Evolutionary conservation across 441 rosid species (phyloP).

Genomic region (Corymbia calophylla): DNA sequence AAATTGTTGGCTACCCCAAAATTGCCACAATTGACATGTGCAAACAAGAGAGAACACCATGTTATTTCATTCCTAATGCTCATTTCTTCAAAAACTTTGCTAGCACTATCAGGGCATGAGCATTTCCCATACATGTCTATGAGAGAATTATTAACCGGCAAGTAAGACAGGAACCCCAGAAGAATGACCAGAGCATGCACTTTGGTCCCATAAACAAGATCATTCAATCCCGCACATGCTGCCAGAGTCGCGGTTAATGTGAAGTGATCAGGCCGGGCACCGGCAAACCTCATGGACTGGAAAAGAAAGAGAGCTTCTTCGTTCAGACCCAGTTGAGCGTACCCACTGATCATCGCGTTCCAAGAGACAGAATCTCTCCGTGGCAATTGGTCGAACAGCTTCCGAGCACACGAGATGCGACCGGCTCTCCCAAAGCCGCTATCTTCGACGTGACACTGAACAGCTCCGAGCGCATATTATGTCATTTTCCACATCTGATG

Average conservation of each 20-base stretch:
- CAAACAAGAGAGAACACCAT: conserved; percentile 84
- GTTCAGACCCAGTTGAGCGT: conserved; percentile 49
- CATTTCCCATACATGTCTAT: conserved; percentile 84
- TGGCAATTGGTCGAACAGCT: conserved; percentile 64
- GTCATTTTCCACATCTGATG: neutral
- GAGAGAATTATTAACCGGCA: conserved; percentile 57
- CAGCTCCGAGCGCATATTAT: conserved; percentile 25
- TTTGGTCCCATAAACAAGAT: conserved; percentile 33
- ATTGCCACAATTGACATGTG: conserved; percentile 35
- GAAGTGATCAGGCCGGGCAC: conserved; percentile 39
- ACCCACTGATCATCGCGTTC: conserved; percentile 66
- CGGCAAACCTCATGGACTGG: conserved; percentile 27
- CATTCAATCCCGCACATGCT: conserved; percentile 34
- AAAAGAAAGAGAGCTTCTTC: conserved; percentile 43
- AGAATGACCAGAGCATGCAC: conserved; percentile 38
- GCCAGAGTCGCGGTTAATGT: conserved; percentile 54
- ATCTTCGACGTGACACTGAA: conserved; percentile 45
- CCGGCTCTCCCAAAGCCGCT: conserved; percentile 28
- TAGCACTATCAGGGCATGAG: conserved; percentile 31
- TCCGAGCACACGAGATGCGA: conserved; percentile 35
- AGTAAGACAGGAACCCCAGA: conserved; percentile 28
- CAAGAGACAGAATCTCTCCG: conserved; percentile 49
- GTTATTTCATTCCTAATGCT: conserved; percentile 49
- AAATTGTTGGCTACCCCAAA: conserved; percentile 31
- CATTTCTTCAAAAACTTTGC: conserved; percentile 45